A percentile compares a stretch with the other conserved stretches of the same genome.
These are phyloP conservation scores for Asterophora parasitica DNA, from an alignment of 768 basidiomycete genomes.

Conservation along the genomic window DNA sequence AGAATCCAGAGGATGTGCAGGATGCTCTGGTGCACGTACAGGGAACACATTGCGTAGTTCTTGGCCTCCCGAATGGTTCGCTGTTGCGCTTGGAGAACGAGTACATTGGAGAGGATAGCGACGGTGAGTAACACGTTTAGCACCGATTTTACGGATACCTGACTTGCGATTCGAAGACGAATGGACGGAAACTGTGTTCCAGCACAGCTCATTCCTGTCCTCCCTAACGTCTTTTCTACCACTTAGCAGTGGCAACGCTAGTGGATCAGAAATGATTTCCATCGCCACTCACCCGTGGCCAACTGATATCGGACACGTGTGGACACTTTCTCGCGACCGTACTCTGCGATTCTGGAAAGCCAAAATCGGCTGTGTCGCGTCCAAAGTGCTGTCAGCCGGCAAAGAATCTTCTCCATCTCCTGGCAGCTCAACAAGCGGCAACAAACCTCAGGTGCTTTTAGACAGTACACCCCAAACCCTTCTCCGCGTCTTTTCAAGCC, in stretches of 20 bases:
- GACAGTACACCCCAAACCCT: conserved; percentile 59
- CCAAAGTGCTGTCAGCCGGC: conserved; percentile 44
- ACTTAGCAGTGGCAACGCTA: conserved; percentile 39
- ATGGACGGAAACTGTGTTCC: conserved; percentile 64
- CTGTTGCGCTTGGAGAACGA: conserved; percentile 69
- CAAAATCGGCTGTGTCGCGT: conserved; percentile 66
- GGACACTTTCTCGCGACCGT: conserved; percentile 85
- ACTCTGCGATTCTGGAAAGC: conserved; percentile 83
- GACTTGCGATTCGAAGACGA: conserved; percentile 42
- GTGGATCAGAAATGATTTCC: conserved; percentile 61
- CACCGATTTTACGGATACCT: not conserved
- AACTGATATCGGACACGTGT: conserved; percentile 68
- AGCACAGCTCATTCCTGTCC: conserved; percentile 63
- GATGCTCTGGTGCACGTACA: conserved; percentile 59
- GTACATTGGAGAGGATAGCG: conserved; percentile 45
- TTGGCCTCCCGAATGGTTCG: conserved; percentile 56
- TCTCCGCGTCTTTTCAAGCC: conserved; percentile 54
- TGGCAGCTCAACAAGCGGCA: conserved; percentile 23
- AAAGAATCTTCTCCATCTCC: conserved; percentile 29
- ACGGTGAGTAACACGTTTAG: conserved; percentile 42
- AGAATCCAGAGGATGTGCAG: conserved; percentile 40
- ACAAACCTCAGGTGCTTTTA: conserved; percentile 44
- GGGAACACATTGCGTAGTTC: conserved; percentile 59
- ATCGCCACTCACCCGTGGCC: conserved; percentile 72
- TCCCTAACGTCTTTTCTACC: conserved; percentile 66